Percentiles rank a stretch among this genome's conserved stretches.
phyloP scores from a whole-genome alignment of 345 rosid genomes.

The Eucalyptus marginata region DNA sequence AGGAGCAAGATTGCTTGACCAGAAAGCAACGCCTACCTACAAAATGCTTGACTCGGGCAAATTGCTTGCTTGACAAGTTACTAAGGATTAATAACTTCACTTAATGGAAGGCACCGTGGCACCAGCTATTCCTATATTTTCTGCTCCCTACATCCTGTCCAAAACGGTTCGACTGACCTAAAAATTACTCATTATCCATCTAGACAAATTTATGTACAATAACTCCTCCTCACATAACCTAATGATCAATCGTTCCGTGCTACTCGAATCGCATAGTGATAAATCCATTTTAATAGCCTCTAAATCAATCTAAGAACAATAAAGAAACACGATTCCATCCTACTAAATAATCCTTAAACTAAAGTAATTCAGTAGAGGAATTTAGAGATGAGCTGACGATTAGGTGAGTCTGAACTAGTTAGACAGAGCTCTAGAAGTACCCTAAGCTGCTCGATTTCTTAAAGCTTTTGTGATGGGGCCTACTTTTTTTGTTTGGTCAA shows the following conservation, averaged over 20 bases:
- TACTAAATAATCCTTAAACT: not conserved
- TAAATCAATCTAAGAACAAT: not conserved
- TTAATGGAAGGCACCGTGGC: not conserved
- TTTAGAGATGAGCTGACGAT: not conserved
- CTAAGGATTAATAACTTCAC: not conserved
- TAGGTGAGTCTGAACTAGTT: not conserved
- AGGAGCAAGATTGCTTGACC: not conserved
- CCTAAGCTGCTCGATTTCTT: not conserved
- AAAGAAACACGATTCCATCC: not conserved
- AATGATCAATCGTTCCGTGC: not conserved
- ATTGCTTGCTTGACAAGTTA: not conserved
- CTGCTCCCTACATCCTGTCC: not conserved
- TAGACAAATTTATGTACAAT: not conserved
- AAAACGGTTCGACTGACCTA: not conserved
- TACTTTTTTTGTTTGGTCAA: not conserved
- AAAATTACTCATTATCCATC: not conserved
- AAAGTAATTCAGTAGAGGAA: not conserved
- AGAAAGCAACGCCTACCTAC: not conserved
- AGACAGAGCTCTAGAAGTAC: not conserved
- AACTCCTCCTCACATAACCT: not conserved
- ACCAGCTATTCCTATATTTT: not conserved
- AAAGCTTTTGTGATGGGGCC: not conserved
- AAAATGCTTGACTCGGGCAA: not conserved
- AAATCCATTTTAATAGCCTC: not conserved
- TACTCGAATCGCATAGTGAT: not conserved